Percentiles rank a stretch among this genome's conserved stretches.
These are phyloP conservation scores for Cytospora paraplurivora DNA, from an alignment of 2,329 filamentous ascomycete genomes.

Conservation along the genomic window DNA sequence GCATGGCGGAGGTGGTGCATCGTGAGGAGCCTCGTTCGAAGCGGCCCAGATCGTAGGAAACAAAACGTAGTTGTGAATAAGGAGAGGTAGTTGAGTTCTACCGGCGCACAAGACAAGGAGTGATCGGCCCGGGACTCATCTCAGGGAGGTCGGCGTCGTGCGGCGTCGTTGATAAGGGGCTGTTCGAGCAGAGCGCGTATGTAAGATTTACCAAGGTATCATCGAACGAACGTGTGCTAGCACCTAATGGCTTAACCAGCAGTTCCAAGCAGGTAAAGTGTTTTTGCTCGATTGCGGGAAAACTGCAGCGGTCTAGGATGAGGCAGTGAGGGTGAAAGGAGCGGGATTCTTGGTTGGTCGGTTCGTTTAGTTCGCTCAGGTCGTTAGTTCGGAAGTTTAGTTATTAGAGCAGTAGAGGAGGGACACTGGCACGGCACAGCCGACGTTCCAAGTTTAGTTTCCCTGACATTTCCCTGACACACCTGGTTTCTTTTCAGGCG, in stretches of 20 bases:
- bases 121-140: constrained; percentile 12
- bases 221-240: constrained; percentile 10
- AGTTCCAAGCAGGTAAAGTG: constrained; percentile 2
- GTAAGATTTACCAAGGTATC: background rate
- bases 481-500: background rate
- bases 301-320: background rate
- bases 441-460: background rate
- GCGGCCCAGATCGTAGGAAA: background rate
- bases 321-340: background rate
- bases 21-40: background rate
- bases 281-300: constrained; percentile 2
- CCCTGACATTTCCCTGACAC: background rate
- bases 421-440: background rate
- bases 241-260: constrained; percentile 14
- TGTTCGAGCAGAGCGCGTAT: no score
- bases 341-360: background rate
- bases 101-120: constrained; percentile 7
- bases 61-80: background rate
- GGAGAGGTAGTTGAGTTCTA: constrained; percentile 10
- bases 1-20: constrained; percentile 54
- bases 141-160: background rate
- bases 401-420: no score
- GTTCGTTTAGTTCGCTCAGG: background rate
- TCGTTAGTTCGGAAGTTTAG: background rate
- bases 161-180: background rate